A percentile compares a stretch with the other conserved stretches of the same genome.
These are phyloP conservation scores for Penicillium canescens DNA, from an alignment of 495 filamentous ascomycete species.

Conservation along the genomic window DNA sequence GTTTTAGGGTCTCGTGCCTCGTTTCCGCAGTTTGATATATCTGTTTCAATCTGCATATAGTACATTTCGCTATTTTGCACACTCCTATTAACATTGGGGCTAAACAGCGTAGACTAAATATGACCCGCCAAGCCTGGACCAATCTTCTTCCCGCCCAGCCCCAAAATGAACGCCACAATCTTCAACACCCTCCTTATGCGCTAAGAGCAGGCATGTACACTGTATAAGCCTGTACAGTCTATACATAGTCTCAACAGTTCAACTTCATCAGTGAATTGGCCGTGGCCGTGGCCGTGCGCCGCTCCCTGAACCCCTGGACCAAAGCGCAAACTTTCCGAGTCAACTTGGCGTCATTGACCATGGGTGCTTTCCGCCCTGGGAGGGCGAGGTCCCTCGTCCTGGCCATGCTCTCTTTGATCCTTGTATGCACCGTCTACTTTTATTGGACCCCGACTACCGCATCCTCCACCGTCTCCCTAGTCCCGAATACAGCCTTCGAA, in stretches of 20 bases:
- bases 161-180: slow-evolving; percentile 1
- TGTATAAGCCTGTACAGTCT: no score
- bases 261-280: not conserved
- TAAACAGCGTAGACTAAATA: not conserved
- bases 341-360: slow-evolving; percentile 6
- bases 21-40: not conserved
- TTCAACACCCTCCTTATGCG: not conserved
- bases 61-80: no score
- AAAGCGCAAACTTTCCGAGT: not conserved
- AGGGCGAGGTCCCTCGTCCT: slow-evolving; percentile 32
- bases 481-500: slow-evolving; percentile 34
- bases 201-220: not conserved
- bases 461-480: slow-evolving; percentile 28
- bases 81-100: no score
- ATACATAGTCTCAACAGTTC: no score
- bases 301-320: slow-evolving; percentile 9
- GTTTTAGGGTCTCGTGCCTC: not conserved
- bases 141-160: slow-evolving; percentile 8
- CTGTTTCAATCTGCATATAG: no score
- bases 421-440: slow-evolving; percentile 35
- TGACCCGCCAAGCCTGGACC: slow-evolving; percentile 7
- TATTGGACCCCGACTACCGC: slow-evolving; percentile 30
- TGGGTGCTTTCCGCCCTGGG: slow-evolving; percentile 34
- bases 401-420: slow-evolving; percentile 22
- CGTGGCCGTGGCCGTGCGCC: slow-evolving; percentile 26